Evolutionary conservation across 768 basidiomycete genomes (phyloP), one percentile per base, ranked within the genome.

Genomic region (Amanita fuliginea): DNA sequence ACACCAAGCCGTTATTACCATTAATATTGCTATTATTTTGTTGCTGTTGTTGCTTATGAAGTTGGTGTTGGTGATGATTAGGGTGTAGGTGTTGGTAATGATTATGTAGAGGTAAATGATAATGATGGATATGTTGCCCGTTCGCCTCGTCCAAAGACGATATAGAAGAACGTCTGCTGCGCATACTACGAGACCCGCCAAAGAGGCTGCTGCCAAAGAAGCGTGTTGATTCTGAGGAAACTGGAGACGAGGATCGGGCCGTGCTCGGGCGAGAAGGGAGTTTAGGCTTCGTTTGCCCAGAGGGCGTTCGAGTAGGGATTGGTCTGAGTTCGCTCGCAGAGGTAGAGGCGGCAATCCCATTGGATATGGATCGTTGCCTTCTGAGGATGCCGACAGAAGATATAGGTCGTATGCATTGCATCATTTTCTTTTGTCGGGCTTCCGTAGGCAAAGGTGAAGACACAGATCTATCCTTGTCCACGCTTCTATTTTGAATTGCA

Each of bases 11-110:
- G 5, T 33, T 53, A 21, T 70, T 67, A 3, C 72, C 73, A 0
- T 71, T 73, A 35, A 69, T 53, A 9, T 56, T 54, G 4, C 43
- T 24, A 2, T 48, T 51, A 28, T 3, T 43, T 43, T 43, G 28
- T 9, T 4, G 64, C 72, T 2, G 84, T 84, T 0, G 82, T 60
- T 0, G 81, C 83, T 0, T 81, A 82, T 8, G 70, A 70, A 0
- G 69, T 62, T 0, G 75, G 74, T 45, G 67, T 63, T 0, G 77
- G 68, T 43, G 24, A 43, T 19, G 39, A 18, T 40, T 40, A 18
- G 18, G 39, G 4, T 40, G 39, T 22, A 19, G n/a, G 54, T 51
- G 24, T 56, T 56, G 43, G 47, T 57, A 18, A 51, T 54, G 10
- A 30, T 30, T 8, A 50, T 36, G 10, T 53, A 21, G 52, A 48